phyloP scores from a whole-genome alignment of 495 filamentous ascomycete genomes.

The Hyaloscypha variabilis region DNA sequence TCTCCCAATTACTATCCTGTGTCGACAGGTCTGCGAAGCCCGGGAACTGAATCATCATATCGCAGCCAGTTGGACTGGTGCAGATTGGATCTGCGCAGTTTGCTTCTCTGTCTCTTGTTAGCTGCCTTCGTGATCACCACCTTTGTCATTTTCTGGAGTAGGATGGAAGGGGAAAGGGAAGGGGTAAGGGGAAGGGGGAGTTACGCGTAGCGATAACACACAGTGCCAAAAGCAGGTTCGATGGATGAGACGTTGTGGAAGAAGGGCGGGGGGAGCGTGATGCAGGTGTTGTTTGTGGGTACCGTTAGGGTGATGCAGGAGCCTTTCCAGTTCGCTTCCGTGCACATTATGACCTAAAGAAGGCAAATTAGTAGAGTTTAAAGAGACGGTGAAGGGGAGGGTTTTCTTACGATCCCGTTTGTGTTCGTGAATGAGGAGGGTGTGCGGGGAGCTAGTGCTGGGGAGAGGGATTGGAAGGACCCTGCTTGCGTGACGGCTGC shows the following conservation, averaged over 20 bases:
- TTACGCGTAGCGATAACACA: neutral
- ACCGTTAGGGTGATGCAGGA: neutral
- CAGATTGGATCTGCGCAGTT: slow-evolving; percentile 11
- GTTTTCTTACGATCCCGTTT: slow-evolving; percentile 1
- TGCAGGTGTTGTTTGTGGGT: neutral
- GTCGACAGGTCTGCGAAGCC: neutral
- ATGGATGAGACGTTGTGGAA: neutral
- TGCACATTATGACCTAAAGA: slow-evolving; percentile 5
- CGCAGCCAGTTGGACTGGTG: neutral
- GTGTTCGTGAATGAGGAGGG: neutral
- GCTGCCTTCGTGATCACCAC: neutral
- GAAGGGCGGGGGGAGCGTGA: neutral
- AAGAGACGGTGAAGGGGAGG: neutral
- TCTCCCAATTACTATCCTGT: neutral
- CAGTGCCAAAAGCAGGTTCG: slow-evolving; percentile 10
- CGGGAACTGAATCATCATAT: slow-evolving; percentile 6
- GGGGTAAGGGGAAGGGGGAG: neutral
- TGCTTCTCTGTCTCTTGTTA: neutral
- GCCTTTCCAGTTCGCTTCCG: slow-evolving; percentile 7
- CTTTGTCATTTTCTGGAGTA: neutral
- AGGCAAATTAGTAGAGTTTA: neutral
- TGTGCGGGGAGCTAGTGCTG: neutral
- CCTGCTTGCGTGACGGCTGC: neutral
- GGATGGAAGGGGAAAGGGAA: neutral
- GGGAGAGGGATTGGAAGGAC: neutral